Percentiles rank a stretch among this genome's conserved stretches.
These are phyloP conservation scores for Nakazawaea ambrosiae DNA, from an alignment of 805 yeast species.

Conservation along the genomic window DNA sequence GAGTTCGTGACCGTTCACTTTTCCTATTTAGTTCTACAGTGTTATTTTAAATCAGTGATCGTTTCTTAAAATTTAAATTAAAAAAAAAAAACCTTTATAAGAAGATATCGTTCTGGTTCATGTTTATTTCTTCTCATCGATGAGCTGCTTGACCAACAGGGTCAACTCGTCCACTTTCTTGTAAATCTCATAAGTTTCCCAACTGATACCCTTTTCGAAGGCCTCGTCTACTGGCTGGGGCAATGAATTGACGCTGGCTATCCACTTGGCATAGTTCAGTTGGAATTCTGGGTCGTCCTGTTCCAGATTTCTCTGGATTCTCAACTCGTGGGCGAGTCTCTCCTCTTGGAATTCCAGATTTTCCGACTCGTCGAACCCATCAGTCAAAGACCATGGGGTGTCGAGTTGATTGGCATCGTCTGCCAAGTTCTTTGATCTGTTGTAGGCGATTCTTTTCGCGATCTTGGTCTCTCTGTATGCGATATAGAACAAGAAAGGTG, in stretches of 20 bases:
- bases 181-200: conserved; percentile 57
- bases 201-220: conserved; percentile 45
- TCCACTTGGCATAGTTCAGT: conserved; percentile 45
- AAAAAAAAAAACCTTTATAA: no score
- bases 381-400: conserved; percentile 77
- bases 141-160: conserved; percentile 29
- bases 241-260: conserved; percentile 35
- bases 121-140: conserved; percentile 22
- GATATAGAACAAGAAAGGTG: conserved; percentile 57
- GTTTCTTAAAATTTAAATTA: no score
- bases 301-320: conserved; percentile 58
- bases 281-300: conserved; percentile 60
- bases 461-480: conserved; percentile 57
- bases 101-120: no score
- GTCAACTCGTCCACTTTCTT: conserved; percentile 42
- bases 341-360: conserved; percentile 21
- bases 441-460: conserved; percentile 67
- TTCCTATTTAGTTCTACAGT: no score
- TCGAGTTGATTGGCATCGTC: conserved; percentile 80
- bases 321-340: conserved; percentile 30
- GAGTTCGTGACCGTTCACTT: no score
- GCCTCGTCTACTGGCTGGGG: conserved; percentile 59
- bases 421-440: conserved; percentile 51
- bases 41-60: no score
- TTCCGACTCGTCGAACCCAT: conserved; percentile 50